Evolutionary conservation across 176 grass and related monocot genomes (phyloP).

Genomic region (Cenchrus americanus): DNA sequence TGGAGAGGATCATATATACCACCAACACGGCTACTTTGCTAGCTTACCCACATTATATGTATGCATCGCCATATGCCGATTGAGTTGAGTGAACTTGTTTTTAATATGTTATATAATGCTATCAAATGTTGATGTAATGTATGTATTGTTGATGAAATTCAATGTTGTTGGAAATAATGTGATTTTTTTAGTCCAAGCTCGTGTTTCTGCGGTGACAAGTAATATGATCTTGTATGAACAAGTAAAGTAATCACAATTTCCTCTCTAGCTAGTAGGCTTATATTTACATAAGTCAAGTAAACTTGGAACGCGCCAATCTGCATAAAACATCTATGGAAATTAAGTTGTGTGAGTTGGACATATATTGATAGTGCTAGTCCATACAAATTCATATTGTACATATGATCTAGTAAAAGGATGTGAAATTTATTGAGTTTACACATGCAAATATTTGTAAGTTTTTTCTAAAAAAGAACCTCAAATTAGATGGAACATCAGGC

Average conservation of each 20-base stretch:
- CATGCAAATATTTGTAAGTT: background rate
- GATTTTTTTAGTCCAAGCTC: background rate
- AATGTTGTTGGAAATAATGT: background rate
- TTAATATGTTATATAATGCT: conserved; percentile 11
- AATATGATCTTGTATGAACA: background rate
- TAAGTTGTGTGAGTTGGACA: background rate
- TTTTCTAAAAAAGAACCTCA: background rate
- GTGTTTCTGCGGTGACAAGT: background rate
- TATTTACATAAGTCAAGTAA: background rate
- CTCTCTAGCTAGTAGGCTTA: background rate
- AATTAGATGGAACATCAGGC: background rate
- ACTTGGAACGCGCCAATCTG: background rate
- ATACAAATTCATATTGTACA: background rate
- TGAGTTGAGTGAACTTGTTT: conserved; percentile 21
- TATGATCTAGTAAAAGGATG: background rate
- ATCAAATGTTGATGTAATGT: background rate
- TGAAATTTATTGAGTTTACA: background rate
- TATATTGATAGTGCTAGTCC: background rate
- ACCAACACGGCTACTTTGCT: background rate
- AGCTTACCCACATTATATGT: background rate
- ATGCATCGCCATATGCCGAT: background rate
- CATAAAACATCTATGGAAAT: background rate
- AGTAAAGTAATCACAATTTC: too few relatives aligned
- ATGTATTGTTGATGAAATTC: conserved; percentile 9
- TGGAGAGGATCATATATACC: background rate